Percentiles rank a stretch among this genome's conserved stretches.
Conservation (phyloP, 2,329 filamentous ascomycete genomes). For the Colletotrichum eremochloae region DNA sequence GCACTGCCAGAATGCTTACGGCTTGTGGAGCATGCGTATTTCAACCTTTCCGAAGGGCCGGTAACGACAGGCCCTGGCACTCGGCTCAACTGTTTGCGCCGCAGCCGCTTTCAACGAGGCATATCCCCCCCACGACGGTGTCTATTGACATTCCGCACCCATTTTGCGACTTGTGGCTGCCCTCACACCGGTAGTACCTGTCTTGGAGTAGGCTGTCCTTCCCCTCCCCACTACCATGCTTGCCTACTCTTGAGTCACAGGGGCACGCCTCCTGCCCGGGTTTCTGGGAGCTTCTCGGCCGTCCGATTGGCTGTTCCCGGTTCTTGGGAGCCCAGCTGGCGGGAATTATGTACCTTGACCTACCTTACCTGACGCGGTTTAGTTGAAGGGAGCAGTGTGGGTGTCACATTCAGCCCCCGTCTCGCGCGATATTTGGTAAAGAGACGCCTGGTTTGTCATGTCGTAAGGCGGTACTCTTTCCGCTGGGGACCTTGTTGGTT, state of each 20-base stretch:
- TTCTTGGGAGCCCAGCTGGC: conserved; percentile 24
- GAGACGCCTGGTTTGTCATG: background rate
- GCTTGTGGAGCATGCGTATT: conserved; percentile 14
- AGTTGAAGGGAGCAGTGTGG: background rate
- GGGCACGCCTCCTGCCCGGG: conserved; percentile 21
- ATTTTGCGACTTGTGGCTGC: background rate
- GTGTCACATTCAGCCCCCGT: background rate
- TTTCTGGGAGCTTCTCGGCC: conserved; percentile 5
- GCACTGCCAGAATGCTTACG: conserved; percentile 6
- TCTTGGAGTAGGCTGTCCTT: background rate
- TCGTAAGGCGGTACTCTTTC: conserved; percentile 15
- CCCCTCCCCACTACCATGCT: conserved; percentile 16
- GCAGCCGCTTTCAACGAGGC: conserved; percentile 19
- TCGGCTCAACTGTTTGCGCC: conserved; percentile 14
- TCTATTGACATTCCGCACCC: conserved; percentile 12
- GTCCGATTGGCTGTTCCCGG: conserved; percentile 32
- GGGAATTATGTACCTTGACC: conserved; percentile 1
- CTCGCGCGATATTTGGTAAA: conserved; percentile 2
- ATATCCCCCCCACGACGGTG: background rate
- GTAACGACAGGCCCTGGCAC: conserved; percentile 1
- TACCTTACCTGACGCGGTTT: background rate
- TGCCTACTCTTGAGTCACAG: conserved; percentile 27
- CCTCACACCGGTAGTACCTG: background rate
- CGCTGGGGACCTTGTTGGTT: background rate
- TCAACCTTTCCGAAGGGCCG: background rate